These are phyloP conservation scores for Tolypocladium capitatum DNA, from an alignment of 2,329 filamentous ascomycete species.

Conservation along the genomic window DNA sequence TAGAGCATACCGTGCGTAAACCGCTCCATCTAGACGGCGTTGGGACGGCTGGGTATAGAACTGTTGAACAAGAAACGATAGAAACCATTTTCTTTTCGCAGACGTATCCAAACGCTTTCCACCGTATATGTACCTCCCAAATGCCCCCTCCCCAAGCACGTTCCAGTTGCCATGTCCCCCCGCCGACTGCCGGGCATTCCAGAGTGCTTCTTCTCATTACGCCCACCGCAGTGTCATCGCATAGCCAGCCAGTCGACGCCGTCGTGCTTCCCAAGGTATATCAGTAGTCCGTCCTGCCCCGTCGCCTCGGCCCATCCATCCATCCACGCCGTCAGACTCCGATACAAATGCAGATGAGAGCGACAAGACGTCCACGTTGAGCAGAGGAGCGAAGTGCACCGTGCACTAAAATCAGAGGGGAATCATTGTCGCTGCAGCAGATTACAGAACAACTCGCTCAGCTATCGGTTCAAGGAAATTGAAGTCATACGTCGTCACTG, in stretches of 20 bases:
- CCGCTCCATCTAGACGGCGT: neutral
- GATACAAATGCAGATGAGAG: slow-evolving; percentile 4
- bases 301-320: slow-evolving; percentile 10
- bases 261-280: neutral
- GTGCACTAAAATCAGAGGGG: neutral
- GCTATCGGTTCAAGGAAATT: slow-evolving; percentile 4
- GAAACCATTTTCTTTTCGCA: neutral
- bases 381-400: neutral
- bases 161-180: neutral
- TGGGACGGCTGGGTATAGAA: neutral
- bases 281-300: slow-evolving; percentile 8
- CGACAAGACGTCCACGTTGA: neutral
- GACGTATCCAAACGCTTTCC: neutral
- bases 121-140: neutral
- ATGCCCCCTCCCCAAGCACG: neutral
- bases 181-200: neutral
- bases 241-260: neutral
- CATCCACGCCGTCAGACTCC: slow-evolving; percentile 14
- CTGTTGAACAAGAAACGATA: neutral
- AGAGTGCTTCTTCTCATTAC: slow-evolving; percentile 2
- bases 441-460: slow-evolving; percentile 5
- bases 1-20: neutral
- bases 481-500: slow-evolving; percentile 4
- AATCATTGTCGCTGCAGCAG: slow-evolving; percentile 1
- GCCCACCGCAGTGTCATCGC: slow-evolving; percentile 2